Evolutionary conservation across 1,139 yeast species (phyloP), one percentile per base, ranked within the genome.

Genomic region (Pichia sp.): DNA sequence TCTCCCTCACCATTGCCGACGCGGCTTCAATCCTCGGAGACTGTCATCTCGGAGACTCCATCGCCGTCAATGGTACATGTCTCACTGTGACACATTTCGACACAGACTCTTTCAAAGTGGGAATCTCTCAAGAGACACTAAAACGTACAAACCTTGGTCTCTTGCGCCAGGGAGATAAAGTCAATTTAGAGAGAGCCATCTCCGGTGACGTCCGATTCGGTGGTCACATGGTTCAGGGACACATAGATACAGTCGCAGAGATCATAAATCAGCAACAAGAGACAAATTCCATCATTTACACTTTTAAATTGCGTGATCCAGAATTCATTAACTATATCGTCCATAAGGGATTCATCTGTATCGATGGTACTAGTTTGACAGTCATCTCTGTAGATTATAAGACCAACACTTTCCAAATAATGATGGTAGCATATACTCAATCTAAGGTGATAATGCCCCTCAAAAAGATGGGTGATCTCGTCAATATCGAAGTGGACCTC

Each of bases 141-240:
- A 74, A 87, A 42, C 69, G 94, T 44, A 78, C 95, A 4, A 80
- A 83, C 47, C 64, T 91, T 37, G 93, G 91, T 1, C 60, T 59
- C 7, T 64, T 85, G 45, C 59, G 57, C 42, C 41, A 49, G 0
- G 91, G 87, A 3, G 59, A 72, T 19, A 67, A 68, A 44, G 95
- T 91, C 26, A 88, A 93, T 54, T 66, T 91, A 49, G 99, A 91
- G 60, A 69, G 98, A 44, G 98, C 98, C 0, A 87, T 91, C 41
- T 72, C 53, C 48, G 84, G 69, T 5, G 87, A 84, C 36, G 87
- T 80, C 11, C 68, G 98, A 45, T 75, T 88, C 53, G 98, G 99
- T 20, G 98, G 99, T 1, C 99, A 91, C 60, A 77, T 88, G 44
- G 98, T 91, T 2, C 98, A 91, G 52, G 99, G 98, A 12, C 99